Conservation (phyloP, 495 filamentous ascomycete species). For the Aspergillus biplanus region DNA sequence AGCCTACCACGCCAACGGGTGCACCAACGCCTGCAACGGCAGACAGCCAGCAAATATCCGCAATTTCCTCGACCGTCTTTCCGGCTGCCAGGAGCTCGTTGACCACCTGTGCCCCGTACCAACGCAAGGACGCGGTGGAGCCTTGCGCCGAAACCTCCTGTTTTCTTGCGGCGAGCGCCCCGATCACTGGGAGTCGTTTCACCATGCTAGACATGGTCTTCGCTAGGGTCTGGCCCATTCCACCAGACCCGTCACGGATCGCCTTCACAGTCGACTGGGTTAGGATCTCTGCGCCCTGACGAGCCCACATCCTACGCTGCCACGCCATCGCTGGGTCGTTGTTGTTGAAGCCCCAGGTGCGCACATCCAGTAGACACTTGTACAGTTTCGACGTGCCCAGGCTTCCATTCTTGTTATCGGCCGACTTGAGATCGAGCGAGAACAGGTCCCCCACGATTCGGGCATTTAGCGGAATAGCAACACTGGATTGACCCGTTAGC, state of each 20-base stretch:
- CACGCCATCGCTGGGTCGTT: not conserved
- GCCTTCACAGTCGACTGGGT: not conserved
- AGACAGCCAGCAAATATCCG: conserved; percentile 36
- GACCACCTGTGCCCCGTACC: not conserved
- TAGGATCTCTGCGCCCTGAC: not conserved
- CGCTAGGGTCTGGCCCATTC: not conserved
- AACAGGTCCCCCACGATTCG: not conserved
- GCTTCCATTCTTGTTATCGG: not conserved
- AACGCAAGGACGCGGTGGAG: not conserved
- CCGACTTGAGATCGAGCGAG: not conserved
- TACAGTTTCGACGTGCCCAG: not conserved
- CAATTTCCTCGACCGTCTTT: conserved; percentile 30
- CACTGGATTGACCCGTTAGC: not conserved
- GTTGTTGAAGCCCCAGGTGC: conserved; percentile 10
- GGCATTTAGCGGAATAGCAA: not conserved
- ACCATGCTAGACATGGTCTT: too few relatives aligned
- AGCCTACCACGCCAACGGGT: conserved; percentile 33
- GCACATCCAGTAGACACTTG: not conserved
- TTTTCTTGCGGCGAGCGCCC: not conserved
- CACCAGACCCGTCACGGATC: not conserved
- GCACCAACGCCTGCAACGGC: conserved; percentile 42
- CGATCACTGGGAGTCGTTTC: too few relatives aligned
- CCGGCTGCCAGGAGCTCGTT: not conserved
- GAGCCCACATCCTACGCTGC: not conserved
- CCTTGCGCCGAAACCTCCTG: not conserved